Evolutionary conservation across 225 moss, liverwort and hornwort genomes (phyloP).

Genomic region (Sphagnum contortum): DNA sequence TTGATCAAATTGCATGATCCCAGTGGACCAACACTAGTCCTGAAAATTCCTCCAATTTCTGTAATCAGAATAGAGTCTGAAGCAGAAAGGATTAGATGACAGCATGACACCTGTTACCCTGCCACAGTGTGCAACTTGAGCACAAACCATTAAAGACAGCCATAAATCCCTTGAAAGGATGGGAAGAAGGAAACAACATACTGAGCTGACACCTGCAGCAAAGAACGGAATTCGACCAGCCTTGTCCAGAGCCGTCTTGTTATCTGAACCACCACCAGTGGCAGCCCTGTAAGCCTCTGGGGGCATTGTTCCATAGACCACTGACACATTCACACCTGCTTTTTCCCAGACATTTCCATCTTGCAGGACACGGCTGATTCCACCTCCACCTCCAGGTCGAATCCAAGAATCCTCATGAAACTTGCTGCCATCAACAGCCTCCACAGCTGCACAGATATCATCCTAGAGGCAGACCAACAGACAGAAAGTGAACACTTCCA

Average conservation of each 20-base stretch:
- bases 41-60: no score
- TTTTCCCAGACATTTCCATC: slow-evolving; percentile 94
- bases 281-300: slow-evolving; percentile 98
- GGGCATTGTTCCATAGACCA: slow-evolving; percentile 97
- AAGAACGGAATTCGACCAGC: slow-evolving; percentile 98
- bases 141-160: no score
- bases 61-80: no score
- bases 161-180: not conserved
- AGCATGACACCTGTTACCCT: no score
- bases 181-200: slow-evolving; percentile 19
- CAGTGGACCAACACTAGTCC: no score
- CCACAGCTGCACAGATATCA: slow-evolving; percentile 91
- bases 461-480: slow-evolving; percentile 32
- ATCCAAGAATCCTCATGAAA: slow-evolving; percentile 98
- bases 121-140: no score
- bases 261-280: slow-evolving; percentile 51
- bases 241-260: slow-evolving; percentile 53
- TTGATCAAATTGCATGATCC: no score
- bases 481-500: no score
- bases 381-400: slow-evolving; percentile 95
- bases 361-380: slow-evolving; percentile 93
- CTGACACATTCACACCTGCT: slow-evolving; percentile 95
- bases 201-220: slow-evolving; percentile 96
- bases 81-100: no score
- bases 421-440: slow-evolving; percentile 80